Evolutionary conservation across 164 flowering plant genomes (phyloP), one percentile per base, ranked within the genome.

Genomic region (Santalum album): DNA sequence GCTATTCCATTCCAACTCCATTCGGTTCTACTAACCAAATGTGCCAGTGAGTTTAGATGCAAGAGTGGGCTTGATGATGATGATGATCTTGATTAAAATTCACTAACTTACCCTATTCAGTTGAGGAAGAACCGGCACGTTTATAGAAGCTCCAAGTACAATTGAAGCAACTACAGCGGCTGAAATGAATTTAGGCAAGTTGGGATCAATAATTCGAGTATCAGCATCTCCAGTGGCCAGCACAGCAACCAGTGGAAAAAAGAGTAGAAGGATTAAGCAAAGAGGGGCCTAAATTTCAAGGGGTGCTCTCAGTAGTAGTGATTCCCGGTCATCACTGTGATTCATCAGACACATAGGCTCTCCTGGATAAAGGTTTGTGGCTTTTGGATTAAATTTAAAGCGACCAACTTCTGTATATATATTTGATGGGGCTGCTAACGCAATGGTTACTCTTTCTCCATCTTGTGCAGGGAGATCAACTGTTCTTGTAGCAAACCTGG

Each of bases 361-460:
- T 56, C 92, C 90, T 26, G 91, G 83, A 49, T 83, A 79, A 68
- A 70, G 71, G 22, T 78, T 79, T 15, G 91, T 88, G 60, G 78
- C 70, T 75, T 77, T 79, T 20, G 97, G 71, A 63, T 72, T 79
- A 54, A 92, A 69, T 61, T 73, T 76, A 11, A 92, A 64, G 34
- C 95, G 95, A 1, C 97, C 99, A 39, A 89, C 76, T 62, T 75
- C 79, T 56, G 82, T 67, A 56, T 72, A 82, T 24, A 77, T 76
- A 76, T 62, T 79, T 62, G 86, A 68, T 29, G 97, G 91, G 65
- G 94, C 83, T 61, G 99, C 96, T 57, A 72, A 60, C 61, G 90
- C 78, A 62, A 92, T 73, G 20, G 96, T 85, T 32, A 92, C 90
- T 69, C 99, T 80, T 73, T 92, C 96, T 52, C 99, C 96, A 76